A percentile compares a stretch with the other conserved stretches of the same genome.
These are phyloP conservation scores for Lepraria neglecta DNA, from an alignment of 495 filamentous ascomycete species.

Conservation along the genomic window DNA sequence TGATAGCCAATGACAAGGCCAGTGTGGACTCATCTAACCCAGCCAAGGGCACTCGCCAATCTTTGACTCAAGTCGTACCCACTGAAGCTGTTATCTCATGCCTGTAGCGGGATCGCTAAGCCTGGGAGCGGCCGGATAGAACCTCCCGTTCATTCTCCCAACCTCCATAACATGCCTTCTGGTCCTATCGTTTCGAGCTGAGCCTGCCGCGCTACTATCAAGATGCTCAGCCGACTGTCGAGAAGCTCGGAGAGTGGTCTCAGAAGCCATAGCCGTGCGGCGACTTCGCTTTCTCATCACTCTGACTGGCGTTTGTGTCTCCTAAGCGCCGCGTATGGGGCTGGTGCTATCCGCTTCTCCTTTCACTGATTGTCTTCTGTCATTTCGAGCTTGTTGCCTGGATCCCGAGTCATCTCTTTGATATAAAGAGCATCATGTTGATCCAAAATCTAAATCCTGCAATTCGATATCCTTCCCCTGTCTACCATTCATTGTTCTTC, in stretches of 20 bases:
- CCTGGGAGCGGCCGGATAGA: neutral
- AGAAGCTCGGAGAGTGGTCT: constrained; percentile 4
- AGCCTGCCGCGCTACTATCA: constrained; percentile 12
- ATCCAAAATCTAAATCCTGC: neutral
- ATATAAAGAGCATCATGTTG: constrained; percentile 12
- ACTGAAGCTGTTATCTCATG: neutral
- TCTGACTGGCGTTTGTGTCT: constrained; percentile 15
- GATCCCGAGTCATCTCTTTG: constrained; percentile 4
- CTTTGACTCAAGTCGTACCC: neutral
- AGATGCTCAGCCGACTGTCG: constrained; percentile 5
- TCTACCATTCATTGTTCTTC: neutral
- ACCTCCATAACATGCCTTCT: neutral
- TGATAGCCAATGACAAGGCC: constrained; percentile 3
- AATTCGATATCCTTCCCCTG: neutral
- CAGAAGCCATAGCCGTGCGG: constrained; percentile 13
- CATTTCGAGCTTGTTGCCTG: constrained; percentile 16
- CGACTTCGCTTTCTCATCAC: constrained; percentile 4
- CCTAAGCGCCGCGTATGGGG: constrained; percentile 18
- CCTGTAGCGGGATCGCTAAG: neutral
- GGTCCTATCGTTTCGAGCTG: constrained; percentile 2
- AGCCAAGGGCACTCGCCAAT: neutral
- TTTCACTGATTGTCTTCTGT: neutral
- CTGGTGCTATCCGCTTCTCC: neutral
- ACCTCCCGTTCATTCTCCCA: neutral
- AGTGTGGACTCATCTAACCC: neutral